Percentiles rank a stretch among this genome's conserved stretches.
These are phyloP conservation scores for Pascua sp. DNA, from an alignment of 1,284 basidiomycete genomes.

Conservation along the genomic window DNA sequence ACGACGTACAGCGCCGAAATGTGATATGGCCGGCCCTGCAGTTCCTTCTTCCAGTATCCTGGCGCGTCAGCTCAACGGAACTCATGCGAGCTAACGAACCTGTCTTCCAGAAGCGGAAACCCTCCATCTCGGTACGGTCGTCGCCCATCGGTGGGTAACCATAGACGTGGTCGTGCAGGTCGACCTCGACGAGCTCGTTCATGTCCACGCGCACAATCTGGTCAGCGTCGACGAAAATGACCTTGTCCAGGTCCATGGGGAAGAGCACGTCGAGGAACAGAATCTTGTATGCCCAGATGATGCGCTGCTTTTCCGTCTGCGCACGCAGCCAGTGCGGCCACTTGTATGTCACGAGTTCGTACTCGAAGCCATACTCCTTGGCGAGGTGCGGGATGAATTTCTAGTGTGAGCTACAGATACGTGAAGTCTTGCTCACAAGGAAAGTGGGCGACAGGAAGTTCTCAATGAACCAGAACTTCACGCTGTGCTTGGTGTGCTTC, in stretches of 20 bases:
- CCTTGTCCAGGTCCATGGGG: constrained; percentile 95
- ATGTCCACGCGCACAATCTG: constrained; percentile 96
- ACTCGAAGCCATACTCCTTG: constrained; percentile 80
- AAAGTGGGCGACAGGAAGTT: constrained; percentile 98
- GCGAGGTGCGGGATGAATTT: constrained; percentile 94
- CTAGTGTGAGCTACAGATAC: constrained; percentile 45
- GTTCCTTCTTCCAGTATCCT: constrained; percentile 82
- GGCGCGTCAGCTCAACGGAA: not conserved
- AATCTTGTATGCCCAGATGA: constrained; percentile 99
- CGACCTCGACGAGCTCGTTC: constrained; percentile 84
- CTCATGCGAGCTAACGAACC: constrained; percentile 48
- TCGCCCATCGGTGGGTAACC: constrained; percentile 97
- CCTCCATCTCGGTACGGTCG: constrained; percentile 91
- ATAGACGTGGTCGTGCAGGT: constrained; percentile 86
- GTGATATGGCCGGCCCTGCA: constrained; percentile 79
- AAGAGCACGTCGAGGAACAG: constrained; percentile 97
- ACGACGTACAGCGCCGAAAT: constrained; percentile 89
- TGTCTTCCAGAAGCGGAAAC: constrained; percentile 96
- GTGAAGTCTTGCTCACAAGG: constrained; percentile 57
- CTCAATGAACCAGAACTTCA: constrained; percentile 99
- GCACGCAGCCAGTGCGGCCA: constrained; percentile 97
- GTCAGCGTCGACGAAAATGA: constrained; percentile 97
- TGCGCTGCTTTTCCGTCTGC: constrained; percentile 94
- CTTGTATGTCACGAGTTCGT: constrained; percentile 96
- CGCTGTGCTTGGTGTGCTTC: constrained; percentile 82